Percentiles rank a stretch among this genome's conserved stretches.
phyloP scores from a whole-genome alignment of 805 yeast species.

The Myxozyma neglecta region DNA sequence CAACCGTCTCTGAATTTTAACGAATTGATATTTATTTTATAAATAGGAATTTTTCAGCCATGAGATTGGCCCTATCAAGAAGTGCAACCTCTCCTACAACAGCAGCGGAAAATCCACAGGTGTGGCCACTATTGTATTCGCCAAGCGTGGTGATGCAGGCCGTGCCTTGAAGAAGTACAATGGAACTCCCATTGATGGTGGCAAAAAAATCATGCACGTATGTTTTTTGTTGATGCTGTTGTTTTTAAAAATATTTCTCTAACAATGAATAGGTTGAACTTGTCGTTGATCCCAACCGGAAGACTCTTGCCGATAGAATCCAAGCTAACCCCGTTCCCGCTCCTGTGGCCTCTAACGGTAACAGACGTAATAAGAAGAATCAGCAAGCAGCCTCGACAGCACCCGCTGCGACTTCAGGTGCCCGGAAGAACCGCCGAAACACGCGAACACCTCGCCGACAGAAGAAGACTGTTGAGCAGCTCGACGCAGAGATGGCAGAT shows the following conservation, averaged over 20 bases:
- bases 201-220: conserved; percentile 66
- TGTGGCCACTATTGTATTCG: conserved; percentile 82
- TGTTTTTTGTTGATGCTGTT: conserved; percentile 24
- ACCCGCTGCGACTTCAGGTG: conserved; percentile 35
- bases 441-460: conserved; percentile 40
- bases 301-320: conserved; percentile 32
- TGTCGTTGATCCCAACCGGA: conserved; percentile 71
- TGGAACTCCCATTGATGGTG: conserved; percentile 91
- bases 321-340: conserved; percentile 16
- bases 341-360: conserved; percentile 8
- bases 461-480: conserved; percentile 82
- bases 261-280: conserved; percentile 55
- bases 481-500: conserved; percentile 98
- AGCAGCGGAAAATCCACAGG: conserved; percentile 90
- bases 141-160: conserved; percentile 64
- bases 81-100: conserved; percentile 73
- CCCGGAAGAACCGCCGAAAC: conserved; percentile 34
- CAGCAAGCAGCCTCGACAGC: conserved; percentile 1
- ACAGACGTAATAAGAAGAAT: conserved; percentile 9
- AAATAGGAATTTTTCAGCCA: conserved; percentile 81
- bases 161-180: conserved; percentile 81
- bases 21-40: conserved; percentile 11
- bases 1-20: conserved; percentile 3
- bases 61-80: conserved; percentile 81
- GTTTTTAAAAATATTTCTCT: background rate